Evolutionary conservation across 2,329 filamentous ascomycete species (phyloP).

Genomic region (Colletotrichum musicola): DNA sequence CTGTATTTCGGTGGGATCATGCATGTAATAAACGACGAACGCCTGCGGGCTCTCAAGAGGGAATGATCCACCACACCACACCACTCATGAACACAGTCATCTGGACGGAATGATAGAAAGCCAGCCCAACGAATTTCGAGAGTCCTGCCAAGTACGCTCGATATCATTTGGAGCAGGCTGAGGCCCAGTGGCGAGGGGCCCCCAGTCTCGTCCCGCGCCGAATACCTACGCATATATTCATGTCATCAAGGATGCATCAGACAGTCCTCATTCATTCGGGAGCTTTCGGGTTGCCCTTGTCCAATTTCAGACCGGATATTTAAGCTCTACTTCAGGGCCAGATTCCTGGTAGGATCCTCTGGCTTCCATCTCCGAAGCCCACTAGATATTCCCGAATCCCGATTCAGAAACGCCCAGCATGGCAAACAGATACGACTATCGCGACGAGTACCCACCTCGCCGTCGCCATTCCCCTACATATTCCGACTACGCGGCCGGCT

Average conservation of each 20-base stretch:
- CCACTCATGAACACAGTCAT: neutral
- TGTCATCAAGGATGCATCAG: neutral
- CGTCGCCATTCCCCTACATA: constrained; percentile 3
- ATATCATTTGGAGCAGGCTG: neutral
- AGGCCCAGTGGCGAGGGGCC: neutral
- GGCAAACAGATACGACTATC: constrained; percentile 3
- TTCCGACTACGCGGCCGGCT: neutral
- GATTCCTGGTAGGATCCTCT: neutral
- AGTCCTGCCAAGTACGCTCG: constrained; percentile 1
- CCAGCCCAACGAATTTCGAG: neutral
- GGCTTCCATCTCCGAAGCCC: neutral
- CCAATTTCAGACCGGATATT: constrained; percentile 1
- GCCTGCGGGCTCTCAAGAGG: neutral
- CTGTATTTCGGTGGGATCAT: neutral
- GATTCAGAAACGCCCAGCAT: neutral
- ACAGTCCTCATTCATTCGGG: neutral
- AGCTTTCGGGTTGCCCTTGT: neutral
- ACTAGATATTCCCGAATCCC: neutral
- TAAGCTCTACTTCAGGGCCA: neutral
- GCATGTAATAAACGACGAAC: neutral
- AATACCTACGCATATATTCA: too few species aligned
- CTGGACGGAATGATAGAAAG: neutral
- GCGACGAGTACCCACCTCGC: neutral
- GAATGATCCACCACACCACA: constrained; percentile 10
- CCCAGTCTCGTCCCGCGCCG: neutral